Evolutionary conservation across 805 yeast genomes (phyloP).

Genomic region (Candida broadrunensis): DNA sequence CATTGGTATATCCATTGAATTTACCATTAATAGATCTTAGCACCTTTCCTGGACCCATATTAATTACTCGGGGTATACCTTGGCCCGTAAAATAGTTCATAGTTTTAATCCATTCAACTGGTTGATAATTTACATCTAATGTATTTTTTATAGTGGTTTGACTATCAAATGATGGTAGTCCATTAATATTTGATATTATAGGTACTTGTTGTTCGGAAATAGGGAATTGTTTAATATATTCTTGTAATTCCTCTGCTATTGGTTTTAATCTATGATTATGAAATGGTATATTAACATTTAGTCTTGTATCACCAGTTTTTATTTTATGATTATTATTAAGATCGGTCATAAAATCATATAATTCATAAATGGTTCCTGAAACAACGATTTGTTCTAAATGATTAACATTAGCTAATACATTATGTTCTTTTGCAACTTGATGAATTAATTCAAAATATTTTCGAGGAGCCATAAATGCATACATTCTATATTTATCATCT

Average conservation of each 20-base stretch:
- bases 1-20: constrained; percentile 4
- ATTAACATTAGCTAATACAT: constrained; percentile 47
- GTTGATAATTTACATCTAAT: constrained; percentile 37
- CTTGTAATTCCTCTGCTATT: constrained; percentile 31
- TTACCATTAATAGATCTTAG: constrained; percentile 21
- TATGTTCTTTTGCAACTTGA: constrained; percentile 12
- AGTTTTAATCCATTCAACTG: constrained; percentile 42
- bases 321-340: constrained; percentile 14
- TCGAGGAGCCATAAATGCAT: constrained; percentile 30
- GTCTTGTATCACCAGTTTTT: constrained; percentile 11
- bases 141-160: constrained; percentile 27
- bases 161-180: constrained; percentile 16
- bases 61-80: constrained; percentile 19
- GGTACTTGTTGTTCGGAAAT: constrained; percentile 19
- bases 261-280: constrained; percentile 40
- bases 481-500: constrained; percentile 28
- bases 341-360: constrained; percentile 20
- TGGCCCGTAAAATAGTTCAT: constrained; percentile 18
- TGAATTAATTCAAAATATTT: constrained; percentile 17
- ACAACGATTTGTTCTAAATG: constrained; percentile 40
- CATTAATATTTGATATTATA: constrained; percentile 37
- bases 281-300: constrained; percentile 52
- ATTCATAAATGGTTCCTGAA: constrained; percentile 33
- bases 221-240: not conserved
- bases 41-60: constrained; percentile 39